These are phyloP conservation scores for Cupressus sempervirens DNA, from an alignment of 75 land plant genomes.

Conservation along the genomic window DNA sequence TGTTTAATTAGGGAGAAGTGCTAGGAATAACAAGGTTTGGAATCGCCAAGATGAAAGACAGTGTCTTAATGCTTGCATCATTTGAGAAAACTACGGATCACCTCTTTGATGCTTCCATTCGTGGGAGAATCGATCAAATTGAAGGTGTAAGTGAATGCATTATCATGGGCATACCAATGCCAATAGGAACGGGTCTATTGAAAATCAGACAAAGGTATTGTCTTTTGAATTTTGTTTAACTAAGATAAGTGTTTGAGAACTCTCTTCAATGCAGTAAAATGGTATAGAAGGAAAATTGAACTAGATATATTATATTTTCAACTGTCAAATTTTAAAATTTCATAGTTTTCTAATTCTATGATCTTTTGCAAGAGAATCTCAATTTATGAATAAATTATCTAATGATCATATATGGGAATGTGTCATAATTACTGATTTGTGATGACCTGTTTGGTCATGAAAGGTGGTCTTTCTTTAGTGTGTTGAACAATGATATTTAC, in stretches of 20 bases:
- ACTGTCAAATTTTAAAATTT: neutral
- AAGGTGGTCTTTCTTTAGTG: neutral
- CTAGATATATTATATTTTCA: neutral
- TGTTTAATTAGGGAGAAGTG: conserved; percentile 75
- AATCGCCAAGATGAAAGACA: conserved; percentile 86
- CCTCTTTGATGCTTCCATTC: conserved; percentile 81
- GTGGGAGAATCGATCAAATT: conserved; percentile 77
- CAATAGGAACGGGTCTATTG: conserved; percentile 81
- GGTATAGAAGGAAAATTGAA: neutral
- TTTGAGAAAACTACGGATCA: conserved; percentile 96
- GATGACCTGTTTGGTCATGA: neutral
- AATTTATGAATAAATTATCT: neutral
- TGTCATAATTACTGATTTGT: conserved; percentile 5
- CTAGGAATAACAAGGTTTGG: conserved; percentile 94
- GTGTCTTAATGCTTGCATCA: conserved; percentile 95
- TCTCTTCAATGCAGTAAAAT: neutral
- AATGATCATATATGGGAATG: neutral
- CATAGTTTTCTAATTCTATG: neutral
- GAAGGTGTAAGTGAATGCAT: conserved; percentile 97
- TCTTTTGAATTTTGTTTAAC: neutral
- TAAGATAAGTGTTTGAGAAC: neutral
- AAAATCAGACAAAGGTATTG: conserved; percentile 80
- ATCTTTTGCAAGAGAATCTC: neutral
- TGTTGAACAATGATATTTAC: neutral
- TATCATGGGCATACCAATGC: conserved; percentile 96